Conservation (phyloP, 148 eudicot genomes). For the Oxyria digyna region DNA sequence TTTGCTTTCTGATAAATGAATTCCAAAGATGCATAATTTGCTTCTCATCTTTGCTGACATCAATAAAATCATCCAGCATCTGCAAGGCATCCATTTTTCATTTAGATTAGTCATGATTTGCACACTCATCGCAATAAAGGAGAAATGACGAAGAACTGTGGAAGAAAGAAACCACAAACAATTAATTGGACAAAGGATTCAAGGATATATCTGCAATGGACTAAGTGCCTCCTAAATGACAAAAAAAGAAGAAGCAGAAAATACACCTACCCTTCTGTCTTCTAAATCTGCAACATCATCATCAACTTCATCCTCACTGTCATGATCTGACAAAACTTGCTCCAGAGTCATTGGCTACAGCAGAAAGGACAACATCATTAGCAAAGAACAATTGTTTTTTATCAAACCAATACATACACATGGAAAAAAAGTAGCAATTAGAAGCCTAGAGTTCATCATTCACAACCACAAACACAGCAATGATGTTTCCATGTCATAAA, state of each 20-base stretch:
- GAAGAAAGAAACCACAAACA: no score
- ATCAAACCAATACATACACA: no score
- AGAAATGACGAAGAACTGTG: no score
- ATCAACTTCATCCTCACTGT: constrained; percentile 99
- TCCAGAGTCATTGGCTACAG: constrained; percentile 79
- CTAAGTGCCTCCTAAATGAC: no score
- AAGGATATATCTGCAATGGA: no score
- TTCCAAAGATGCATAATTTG: constrained; percentile 99
- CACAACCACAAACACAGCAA: neutral
- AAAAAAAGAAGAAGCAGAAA: neutral
- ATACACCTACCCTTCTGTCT: constrained; percentile 73
- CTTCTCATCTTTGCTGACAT: constrained; percentile 87
- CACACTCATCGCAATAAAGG: no score
- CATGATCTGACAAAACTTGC: constrained; percentile 83
- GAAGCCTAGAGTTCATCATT: neutral
- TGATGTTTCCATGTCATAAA: no score
- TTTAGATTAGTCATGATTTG: neutral
- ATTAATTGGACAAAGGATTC: no score
- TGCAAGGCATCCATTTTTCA: constrained; percentile 18
- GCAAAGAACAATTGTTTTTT: neutral
- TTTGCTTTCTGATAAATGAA: constrained; percentile 87
- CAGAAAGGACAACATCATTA: neutral
- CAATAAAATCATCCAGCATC: constrained; percentile 98
- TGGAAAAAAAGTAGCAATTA: neutral
- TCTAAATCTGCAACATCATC: constrained; percentile 98